Conservation (phyloP, 164 flowering plant genomes). For the Piper betle region DNA sequence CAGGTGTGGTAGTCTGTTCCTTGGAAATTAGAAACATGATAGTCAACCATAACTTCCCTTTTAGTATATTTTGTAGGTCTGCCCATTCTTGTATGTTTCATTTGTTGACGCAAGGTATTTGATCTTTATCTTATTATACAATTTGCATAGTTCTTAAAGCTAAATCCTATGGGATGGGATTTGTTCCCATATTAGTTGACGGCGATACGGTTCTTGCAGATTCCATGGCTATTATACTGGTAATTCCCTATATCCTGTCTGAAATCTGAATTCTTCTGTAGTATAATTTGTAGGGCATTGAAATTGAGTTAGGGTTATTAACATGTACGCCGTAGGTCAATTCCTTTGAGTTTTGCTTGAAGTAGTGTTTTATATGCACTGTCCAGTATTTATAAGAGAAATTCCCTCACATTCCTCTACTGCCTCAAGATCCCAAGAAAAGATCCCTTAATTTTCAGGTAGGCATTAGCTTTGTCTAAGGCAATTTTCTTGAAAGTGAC, state of each 20-base stretch:
- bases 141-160: slow-evolving; percentile 42
- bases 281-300: too few species aligned
- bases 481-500: too few species aligned
- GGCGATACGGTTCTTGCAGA: slow-evolving; percentile 56
- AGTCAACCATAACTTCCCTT: too few species aligned
- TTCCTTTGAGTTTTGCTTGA: too few species aligned
- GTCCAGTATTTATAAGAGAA: slow-evolving; percentile 52
- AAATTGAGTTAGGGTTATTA: too few species aligned
- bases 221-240: slow-evolving; percentile 81
- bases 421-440: slow-evolving; percentile 56
- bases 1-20: slow-evolving; percentile 26
- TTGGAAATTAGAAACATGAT: background rate
- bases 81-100: too few species aligned
- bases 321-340: too few species aligned
- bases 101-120: too few species aligned
- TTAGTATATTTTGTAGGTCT: too few species aligned
- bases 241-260: slow-evolving; percentile 7
- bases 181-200: slow-evolving; percentile 69
- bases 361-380: too few species aligned
- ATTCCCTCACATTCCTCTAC: slow-evolving; percentile 64
- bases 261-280: too few species aligned
- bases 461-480: background rate
- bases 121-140: too few species aligned
- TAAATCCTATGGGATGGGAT: slow-evolving; percentile 67
- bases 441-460: slow-evolving; percentile 79